These are phyloP conservation scores for Lithospermum erythrorhizon DNA, from an alignment of 257 asterid species.

Conservation along the genomic window DNA sequence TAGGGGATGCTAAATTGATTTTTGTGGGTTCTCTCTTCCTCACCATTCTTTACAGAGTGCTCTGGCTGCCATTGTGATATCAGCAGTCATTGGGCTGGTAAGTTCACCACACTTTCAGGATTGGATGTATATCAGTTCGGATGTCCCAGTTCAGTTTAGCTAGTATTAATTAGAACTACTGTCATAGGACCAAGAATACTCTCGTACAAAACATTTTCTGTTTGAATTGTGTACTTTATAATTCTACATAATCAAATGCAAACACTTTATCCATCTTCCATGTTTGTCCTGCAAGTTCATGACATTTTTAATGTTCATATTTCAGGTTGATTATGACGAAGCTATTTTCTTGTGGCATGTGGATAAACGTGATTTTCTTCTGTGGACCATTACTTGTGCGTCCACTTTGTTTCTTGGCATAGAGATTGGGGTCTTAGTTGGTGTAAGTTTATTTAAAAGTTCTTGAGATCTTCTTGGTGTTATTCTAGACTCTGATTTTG, in stretches of 20 bases:
- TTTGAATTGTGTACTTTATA: slow-evolving; percentile 4
- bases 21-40: slow-evolving; percentile 7
- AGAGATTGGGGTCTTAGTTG: slow-evolving; percentile 94
- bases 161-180: too few species aligned
- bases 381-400: slow-evolving; percentile 76
- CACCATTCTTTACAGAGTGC: slow-evolving; percentile 51
- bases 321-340: slow-evolving; percentile 97
- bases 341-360: slow-evolving; percentile 88
- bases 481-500: too few species aligned
- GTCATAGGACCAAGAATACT: neutral
- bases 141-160: too few species aligned
- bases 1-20: neutral
- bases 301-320: slow-evolving; percentile 10
- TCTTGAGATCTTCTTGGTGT: neutral
- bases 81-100: slow-evolving; percentile 99
- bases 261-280: slow-evolving; percentile 10
- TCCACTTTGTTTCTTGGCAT: slow-evolving; percentile 88
- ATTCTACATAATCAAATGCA: slow-evolving; percentile 7
- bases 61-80: slow-evolving; percentile 92
- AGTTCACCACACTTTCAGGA: slow-evolving; percentile 19
- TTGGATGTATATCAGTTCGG: neutral
- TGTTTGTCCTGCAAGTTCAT: slow-evolving; percentile 15
- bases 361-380: slow-evolving; percentile 85
- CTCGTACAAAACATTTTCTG: too few species aligned
- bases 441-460: slow-evolving; percentile 42